Evolutionary conservation across 345 rosid genomes (phyloP).

Genomic region (Populus tremula): DNA sequence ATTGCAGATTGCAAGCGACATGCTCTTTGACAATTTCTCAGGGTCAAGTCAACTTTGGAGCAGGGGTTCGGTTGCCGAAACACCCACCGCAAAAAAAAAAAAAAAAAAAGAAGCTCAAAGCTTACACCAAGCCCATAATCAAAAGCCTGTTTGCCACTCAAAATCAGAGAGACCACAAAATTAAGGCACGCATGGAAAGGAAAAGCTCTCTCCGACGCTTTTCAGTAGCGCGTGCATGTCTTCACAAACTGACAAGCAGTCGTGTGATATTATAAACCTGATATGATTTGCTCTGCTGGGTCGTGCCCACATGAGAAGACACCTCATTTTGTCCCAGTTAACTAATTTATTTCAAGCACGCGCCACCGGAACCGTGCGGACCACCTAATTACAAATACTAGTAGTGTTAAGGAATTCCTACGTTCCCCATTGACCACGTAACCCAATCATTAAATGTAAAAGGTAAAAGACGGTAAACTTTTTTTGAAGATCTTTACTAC

Average conservation of each 20-base stretch:
- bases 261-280: neutral
- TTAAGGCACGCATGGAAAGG: neutral
- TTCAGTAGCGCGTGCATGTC: neutral
- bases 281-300: neutral
- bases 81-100: no score
- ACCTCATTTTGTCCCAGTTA: slow-evolving; percentile 1
- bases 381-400: neutral
- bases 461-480: neutral
- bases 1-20: neutral
- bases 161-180: neutral
- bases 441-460: neutral
- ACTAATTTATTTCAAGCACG: slow-evolving; percentile 10
- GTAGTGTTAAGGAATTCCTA: neutral
- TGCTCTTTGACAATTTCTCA: neutral
- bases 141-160: neutral
- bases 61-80: neutral
- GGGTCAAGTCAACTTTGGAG: neutral
- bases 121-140: neutral
- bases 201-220: neutral
- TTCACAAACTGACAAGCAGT: slow-evolving; percentile 1
- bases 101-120: neutral
- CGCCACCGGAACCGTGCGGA: slow-evolving; percentile 5
- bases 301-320: slow-evolving; percentile 6
- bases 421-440: neutral
- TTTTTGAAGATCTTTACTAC: neutral